phyloP scores from a whole-genome alignment of 1,284 basidiomycete genomes.

The Trichosporon ovoides region DNA sequence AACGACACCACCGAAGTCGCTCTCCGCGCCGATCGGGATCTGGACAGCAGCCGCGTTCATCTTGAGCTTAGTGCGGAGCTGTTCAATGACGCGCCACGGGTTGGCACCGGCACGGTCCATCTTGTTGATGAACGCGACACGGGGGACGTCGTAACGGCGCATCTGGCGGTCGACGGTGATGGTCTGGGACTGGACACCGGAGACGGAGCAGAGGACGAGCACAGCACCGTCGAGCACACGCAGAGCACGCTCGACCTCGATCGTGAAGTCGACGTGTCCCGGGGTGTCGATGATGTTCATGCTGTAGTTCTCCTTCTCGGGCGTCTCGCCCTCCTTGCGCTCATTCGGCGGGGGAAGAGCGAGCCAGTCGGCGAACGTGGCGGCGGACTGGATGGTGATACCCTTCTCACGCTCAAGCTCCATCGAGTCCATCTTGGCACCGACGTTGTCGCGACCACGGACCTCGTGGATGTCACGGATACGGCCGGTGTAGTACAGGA shows the following conservation, averaged over 20 bases:
- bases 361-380: conserved; percentile 97
- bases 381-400: conserved; percentile 98
- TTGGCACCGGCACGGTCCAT: conserved; percentile 99
- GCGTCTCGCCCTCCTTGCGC: conserved; percentile 47
- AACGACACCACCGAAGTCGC: conserved; percentile 81
- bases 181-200: conserved; percentile 97
- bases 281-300: conserved; percentile 99
- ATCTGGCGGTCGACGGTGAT: conserved; percentile 99
- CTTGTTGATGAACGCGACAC: conserved; percentile 97
- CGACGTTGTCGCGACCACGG: conserved; percentile 87
- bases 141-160: conserved; percentile 90
- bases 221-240: conserved; percentile 96
- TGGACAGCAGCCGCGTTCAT: conserved; percentile 92
- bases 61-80: conserved; percentile 86
- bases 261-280: conserved; percentile 99
- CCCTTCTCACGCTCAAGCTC: conserved; percentile 98
- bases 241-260: conserved; percentile 95
- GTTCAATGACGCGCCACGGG: conserved; percentile 89
- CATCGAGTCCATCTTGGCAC: conserved; percentile 99
- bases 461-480: conserved; percentile 98
- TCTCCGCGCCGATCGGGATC: conserved; percentile 89
- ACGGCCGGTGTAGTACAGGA: conserved; percentile 89
- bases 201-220: conserved; percentile 91
- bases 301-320: conserved; percentile 72
- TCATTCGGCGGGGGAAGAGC: conserved; percentile 54